Evolutionary conservation across 148 eudicot genomes (phyloP).

Genomic region (Mesembryanthemum crystallinum): DNA sequence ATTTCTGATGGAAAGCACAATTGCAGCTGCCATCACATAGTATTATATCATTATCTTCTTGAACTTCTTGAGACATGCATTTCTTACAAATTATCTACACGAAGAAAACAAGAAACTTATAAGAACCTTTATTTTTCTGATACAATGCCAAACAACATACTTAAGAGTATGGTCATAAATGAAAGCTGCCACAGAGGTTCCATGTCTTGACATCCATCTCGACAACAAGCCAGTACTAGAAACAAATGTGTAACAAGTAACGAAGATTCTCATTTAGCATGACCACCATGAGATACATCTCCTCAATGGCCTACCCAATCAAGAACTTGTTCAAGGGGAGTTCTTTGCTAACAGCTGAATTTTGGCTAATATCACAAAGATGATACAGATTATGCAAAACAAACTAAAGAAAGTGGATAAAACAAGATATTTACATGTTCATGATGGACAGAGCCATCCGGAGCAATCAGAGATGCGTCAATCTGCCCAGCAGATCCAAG

Average conservation of each 20-base stretch:
- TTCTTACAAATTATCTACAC: slow-evolving; percentile 78
- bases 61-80: slow-evolving; percentile 79
- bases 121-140: background rate
- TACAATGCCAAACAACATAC: background rate
- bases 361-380: background rate
- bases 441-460: slow-evolving; percentile 96
- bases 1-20: slow-evolving; percentile 90
- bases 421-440: slow-evolving; percentile 62
- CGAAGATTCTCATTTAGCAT: background rate
- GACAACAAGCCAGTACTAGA: background rate
- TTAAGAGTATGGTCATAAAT: background rate
- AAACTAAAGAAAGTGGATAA: slow-evolving; percentile 3
- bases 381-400: background rate
- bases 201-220: background rate
- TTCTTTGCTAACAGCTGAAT: background rate
- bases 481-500: slow-evolving; percentile 83
- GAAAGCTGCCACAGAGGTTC: background rate
- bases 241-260: background rate
- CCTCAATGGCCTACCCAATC: background rate
- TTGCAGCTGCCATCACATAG: slow-evolving; percentile 95
- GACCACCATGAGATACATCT: slow-evolving; percentile 8
- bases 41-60: slow-evolving; percentile 87
- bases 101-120: background rate
- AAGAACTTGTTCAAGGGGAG: background rate
- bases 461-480: slow-evolving; percentile 60